phyloP scores from a whole-genome alignment of 495 filamentous ascomycete genomes.

The Bacidia rubella region DNA sequence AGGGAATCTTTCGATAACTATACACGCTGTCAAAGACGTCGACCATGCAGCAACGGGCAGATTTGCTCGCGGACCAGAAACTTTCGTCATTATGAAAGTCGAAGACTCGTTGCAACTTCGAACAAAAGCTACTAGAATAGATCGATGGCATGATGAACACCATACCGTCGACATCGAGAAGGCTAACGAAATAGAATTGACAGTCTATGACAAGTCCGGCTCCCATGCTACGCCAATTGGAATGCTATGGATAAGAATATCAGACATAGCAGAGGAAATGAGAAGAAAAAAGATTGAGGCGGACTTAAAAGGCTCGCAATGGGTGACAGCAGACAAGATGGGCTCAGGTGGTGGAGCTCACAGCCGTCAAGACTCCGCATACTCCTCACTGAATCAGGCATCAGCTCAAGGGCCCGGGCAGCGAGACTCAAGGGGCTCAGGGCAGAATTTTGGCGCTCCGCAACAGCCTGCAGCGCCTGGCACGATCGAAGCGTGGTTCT shows the following conservation, averaged over 20 bases:
- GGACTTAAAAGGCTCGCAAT: constrained; percentile 78
- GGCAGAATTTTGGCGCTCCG: constrained; percentile 16
- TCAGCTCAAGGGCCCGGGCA: constrained; percentile 22
- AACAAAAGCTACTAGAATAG: constrained; percentile 75
- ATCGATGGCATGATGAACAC: constrained; percentile 80
- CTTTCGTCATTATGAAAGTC: constrained; percentile 88
- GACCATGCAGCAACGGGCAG: constrained; percentile 81
- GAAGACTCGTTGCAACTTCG: constrained; percentile 82
- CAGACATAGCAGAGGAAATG: constrained; percentile 95
- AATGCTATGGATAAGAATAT: constrained; percentile 90
- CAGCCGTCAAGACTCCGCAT: constrained; percentile 24
- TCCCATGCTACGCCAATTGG: constrained; percentile 87
- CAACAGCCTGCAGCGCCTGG: constrained; percentile 39
- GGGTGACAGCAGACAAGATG: constrained; percentile 95
- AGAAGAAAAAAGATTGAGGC: constrained; percentile 93
- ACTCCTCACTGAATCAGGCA: constrained; percentile 13
- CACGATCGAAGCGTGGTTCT: constrained; percentile 91
- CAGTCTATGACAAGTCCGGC: constrained; percentile 84
- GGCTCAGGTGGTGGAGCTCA: constrained; percentile 37
- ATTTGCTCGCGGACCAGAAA: constrained; percentile 84
- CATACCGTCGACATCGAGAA: constrained; percentile 92
- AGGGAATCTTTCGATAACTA: constrained; percentile 72
- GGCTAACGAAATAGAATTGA: constrained; percentile 95
- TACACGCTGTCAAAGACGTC: constrained; percentile 83
- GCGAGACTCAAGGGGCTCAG: constrained; percentile 13